Evolutionary conservation across 148 eudicot species (phyloP), one percentile per base, ranked within the genome.

Genomic region (Spergularia bocconei): DNA sequence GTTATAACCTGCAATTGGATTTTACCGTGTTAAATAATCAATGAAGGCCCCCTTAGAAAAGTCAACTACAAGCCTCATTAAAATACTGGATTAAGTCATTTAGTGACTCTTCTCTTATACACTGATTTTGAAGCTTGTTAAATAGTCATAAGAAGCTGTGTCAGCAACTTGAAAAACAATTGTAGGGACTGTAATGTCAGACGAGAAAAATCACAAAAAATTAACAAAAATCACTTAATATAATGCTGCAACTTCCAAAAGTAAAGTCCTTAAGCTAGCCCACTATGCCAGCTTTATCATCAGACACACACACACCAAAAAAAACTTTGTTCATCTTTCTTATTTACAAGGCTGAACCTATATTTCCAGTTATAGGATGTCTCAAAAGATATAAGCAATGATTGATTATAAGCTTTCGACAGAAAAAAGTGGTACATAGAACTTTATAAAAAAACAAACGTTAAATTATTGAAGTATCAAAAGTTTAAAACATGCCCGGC

Each of bases 1-100:
- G 96, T 89, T 48, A 93, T 89, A 66, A 93, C 98, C 98, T 93
- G 86, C 76, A 72, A 54, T 39, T 57, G 15, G 33, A 59, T 14
- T 60, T 67, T 1, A 19, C 56, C 23, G 17, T 48, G 55, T 47
- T 44, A 17, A 50, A 50, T 68, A 69, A 69, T 48, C 55, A 25
- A 69, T 8, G 44, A 66, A 66, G 25, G 13, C 52, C 52, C 17
- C 13, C 11, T 50, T 48, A 29, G 13, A 56, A 14, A 50, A 3
- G 13, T 11, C 7, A 11, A 51, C 21, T 67, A 44, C 17, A 21
- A 50, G 39, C 71, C 38, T 63, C 21, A 19, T 2, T 20, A 67
- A 33, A 36, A 47, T 7, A 16, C 52, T 65, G 13, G 29, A 65
- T 7, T 51, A 0, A 51, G 61, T 14, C 5, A 63, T 23, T 23